phyloP scores from a whole-genome alignment of 106 monocot species.

The Dioscorea alata region DNA sequence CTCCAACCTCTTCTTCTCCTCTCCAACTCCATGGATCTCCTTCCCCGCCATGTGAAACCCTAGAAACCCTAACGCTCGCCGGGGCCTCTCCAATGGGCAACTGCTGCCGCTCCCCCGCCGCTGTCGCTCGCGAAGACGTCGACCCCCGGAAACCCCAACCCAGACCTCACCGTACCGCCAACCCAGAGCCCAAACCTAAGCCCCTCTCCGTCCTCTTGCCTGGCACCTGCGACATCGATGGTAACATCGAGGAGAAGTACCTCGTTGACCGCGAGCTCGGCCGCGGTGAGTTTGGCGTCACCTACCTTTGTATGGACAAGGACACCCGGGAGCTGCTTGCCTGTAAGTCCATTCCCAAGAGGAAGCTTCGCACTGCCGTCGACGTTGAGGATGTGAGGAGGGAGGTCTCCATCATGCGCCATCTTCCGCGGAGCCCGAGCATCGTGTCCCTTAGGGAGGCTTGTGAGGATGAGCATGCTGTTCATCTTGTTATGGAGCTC shows the following conservation, averaged over 20 bases:
- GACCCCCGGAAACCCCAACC: slow-evolving; percentile 19
- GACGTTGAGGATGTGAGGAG: slow-evolving; percentile 95
- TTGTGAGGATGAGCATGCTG: slow-evolving; percentile 89
- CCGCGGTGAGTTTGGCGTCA: slow-evolving; percentile 89
- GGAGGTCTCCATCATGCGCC: slow-evolving; percentile 98
- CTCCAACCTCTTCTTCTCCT: not conserved
- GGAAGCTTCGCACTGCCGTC: slow-evolving; percentile 87
- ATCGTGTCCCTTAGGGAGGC: slow-evolving; percentile 81
- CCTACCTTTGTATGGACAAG: slow-evolving; percentile 87
- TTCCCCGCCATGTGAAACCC: slow-evolving; percentile 15
- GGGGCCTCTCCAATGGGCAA: slow-evolving; percentile 58
- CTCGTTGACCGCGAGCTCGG: slow-evolving; percentile 68
- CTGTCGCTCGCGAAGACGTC: slow-evolving; percentile 89
- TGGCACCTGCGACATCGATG: slow-evolving; percentile 2
- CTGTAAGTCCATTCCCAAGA: slow-evolving; percentile 97
- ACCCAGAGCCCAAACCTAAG: slow-evolving; percentile 13
- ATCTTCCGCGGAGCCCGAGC: slow-evolving; percentile 60
- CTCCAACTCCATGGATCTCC: not conserved
- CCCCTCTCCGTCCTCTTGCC: slow-evolving; percentile 34
- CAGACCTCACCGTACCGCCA: slow-evolving; percentile 9
- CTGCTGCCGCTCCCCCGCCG: slow-evolving; percentile 94
- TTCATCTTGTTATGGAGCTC: slow-evolving; percentile 97
- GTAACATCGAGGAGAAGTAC: slow-evolving; percentile 50
- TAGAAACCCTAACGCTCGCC: not conserved
- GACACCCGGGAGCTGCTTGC: slow-evolving; percentile 69